phyloP scores from a whole-genome alignment of 1,284 basidiomycete species.

The Vanrija sp. region DNA sequence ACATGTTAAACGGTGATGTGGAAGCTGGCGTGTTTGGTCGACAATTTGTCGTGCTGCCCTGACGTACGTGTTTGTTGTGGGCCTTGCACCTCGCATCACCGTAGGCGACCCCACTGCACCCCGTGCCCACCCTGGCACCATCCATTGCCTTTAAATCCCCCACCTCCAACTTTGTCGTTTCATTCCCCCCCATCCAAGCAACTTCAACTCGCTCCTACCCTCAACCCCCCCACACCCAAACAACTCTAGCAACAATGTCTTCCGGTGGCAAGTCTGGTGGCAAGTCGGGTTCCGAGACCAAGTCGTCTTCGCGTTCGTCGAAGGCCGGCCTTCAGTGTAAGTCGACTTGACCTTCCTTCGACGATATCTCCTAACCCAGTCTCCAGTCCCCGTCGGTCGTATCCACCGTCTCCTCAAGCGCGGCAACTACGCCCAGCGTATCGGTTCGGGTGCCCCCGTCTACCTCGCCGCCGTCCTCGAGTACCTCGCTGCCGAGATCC shows the following conservation, averaged over 20 bases:
- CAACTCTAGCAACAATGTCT: constrained; percentile 53
- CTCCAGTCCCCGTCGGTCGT: constrained; percentile 74
- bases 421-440: constrained; percentile 78
- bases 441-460: constrained; percentile 56
- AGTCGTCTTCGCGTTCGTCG: constrained; percentile 68
- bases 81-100: constrained; percentile 5
- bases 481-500: constrained; percentile 77
- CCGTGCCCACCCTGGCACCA: too few relatives aligned
- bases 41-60: background rate
- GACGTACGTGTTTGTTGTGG: constrained; percentile 3
- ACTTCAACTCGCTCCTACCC: constrained; percentile 16
- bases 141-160: constrained; percentile 15
- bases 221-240: constrained; percentile 20
- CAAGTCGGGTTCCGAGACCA: constrained; percentile 52
- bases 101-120: constrained; percentile 3
- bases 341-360: constrained; percentile 20
- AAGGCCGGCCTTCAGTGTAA: constrained; percentile 72
- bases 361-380: constrained; percentile 15
- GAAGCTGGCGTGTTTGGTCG: background rate
- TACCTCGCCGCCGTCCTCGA: constrained; percentile 67
- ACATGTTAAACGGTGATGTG: too few relatives aligned
- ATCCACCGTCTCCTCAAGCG: constrained; percentile 81
- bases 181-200: constrained; percentile 1
- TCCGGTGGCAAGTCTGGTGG: constrained; percentile 54
- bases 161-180: constrained; percentile 12